Conservation (phyloP, 805 yeast genomes). For the Nakazawaea wickerhamii region DNA sequence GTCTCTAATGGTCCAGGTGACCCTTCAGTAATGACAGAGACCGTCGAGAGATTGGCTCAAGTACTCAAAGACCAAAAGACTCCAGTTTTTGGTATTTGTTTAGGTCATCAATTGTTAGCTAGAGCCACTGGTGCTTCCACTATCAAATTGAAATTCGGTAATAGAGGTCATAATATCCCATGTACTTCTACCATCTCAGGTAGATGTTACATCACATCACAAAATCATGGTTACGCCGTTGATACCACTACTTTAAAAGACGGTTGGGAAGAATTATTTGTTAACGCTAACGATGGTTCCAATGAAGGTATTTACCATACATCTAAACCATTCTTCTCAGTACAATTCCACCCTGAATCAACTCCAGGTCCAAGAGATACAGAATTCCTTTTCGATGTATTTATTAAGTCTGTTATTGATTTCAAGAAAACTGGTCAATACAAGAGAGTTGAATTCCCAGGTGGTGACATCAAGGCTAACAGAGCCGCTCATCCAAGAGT, state of each 20-base stretch:
- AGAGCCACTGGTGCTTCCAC: constrained; percentile 95
- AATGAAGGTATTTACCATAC: constrained; percentile 97
- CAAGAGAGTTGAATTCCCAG: constrained; percentile 85
- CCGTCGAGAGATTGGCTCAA: constrained; percentile 53
- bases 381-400: constrained; percentile 92
- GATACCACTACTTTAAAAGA: constrained; percentile 65
- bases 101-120: constrained; percentile 96
- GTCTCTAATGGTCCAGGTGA: constrained; percentile 99
- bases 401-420: constrained; percentile 74
- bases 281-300: constrained; percentile 93
- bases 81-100: constrained; percentile 96
- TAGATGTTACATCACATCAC: constrained; percentile 96
- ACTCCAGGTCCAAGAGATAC: constrained; percentile 99
- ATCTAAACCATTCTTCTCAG: constrained; percentile 87
- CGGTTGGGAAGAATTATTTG: constrained; percentile 93
- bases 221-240: constrained; percentile 98
- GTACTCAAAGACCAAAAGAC: constrained; percentile 64
- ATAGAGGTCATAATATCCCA: constrained; percentile 98
- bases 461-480: constrained; percentile 75
- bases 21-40: constrained; percentile 76
- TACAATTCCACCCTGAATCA: constrained; percentile 98
- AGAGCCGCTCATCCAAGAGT: constrained; percentile 70
- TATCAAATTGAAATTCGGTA: constrained; percentile 90
- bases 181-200: constrained; percentile 87
- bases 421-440: constrained; percentile 51